Evolutionary conservation across 2,329 filamentous ascomycete species (phyloP), one percentile per base, ranked within the genome.

Genomic region (Neurospora sp.): DNA sequence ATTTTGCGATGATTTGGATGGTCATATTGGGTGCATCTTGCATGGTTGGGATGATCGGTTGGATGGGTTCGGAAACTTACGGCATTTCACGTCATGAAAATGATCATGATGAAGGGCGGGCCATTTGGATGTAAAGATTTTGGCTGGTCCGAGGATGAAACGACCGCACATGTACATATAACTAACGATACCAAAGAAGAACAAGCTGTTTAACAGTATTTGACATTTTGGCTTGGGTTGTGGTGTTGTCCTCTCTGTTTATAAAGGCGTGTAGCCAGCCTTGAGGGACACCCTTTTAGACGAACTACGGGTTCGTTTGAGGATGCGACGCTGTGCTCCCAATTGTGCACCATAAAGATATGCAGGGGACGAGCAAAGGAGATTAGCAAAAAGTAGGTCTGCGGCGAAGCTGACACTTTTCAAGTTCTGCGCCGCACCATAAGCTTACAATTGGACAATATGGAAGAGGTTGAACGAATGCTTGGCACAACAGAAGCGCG

Each of bases 21-120:
- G 15, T 62, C 28, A n/a, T 36, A 62, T 15, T 33, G 33, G 52
- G 52, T 28, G 28, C 52, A 68, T 68, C 67, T 65, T 62, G 19
- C 23, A 39, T 41, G 39, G 12, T 43, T 39, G 67, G 67, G 46
- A 57, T 66, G 67, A 43, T 68, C 46, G 36, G 67, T 62, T 68
- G 37, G 36, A 37, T 66, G 23, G 52, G 52, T 62, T 62, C 12
- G 52, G 28, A 17, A 33, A 62, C 28, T 62, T 33, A 36, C 12
- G 52, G 52, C 23, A 36, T 62, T 17, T 33, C 28, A 36, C 52
- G 52, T 62, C 52, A 62, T 62, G 52, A 33, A 62, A 3, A 62
- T 33, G 52, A 62, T 62, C 52, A 62, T 33, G 52, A 62, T 62
- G 3, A 62, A 28, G 52, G 52, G 15, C 52, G 8, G 52, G 52